phyloP scores from a whole-genome alignment of 176 grass and related monocot species.

The Triticum turgidum region DNA sequence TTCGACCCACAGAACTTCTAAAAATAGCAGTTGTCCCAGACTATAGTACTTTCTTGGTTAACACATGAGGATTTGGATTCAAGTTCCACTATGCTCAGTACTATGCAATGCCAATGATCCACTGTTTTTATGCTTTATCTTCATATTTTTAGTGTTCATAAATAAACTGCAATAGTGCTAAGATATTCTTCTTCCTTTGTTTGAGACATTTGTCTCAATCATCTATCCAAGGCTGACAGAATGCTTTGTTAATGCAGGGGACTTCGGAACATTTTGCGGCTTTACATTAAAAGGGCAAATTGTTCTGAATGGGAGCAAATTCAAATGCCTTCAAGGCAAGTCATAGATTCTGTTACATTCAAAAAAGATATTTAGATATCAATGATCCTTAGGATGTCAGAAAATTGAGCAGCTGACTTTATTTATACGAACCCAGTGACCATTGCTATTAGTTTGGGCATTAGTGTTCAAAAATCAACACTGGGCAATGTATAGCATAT shows the following conservation, averaged over 20 bases:
- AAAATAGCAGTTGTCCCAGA: neutral
- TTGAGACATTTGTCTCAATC: neutral
- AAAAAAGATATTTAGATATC: neutral
- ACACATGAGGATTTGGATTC: neutral
- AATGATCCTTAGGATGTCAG: neutral
- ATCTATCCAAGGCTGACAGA: constrained; percentile 12
- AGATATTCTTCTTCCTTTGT: neutral
- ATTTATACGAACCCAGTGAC: neutral
- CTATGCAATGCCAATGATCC: neutral
- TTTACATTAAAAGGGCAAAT: constrained; percentile 80
- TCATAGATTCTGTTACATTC: constrained; percentile 26
- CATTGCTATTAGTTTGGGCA: neutral
- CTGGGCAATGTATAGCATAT: neutral
- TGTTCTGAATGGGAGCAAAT: constrained; percentile 89
- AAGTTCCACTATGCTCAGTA: neutral
- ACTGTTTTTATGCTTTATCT: neutral
- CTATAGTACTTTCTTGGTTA: constrained; percentile 9
- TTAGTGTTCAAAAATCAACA: neutral
- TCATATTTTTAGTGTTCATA: neutral
- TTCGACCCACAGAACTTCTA: neutral
- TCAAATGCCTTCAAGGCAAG: constrained; percentile 77
- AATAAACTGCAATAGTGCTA: neutral
- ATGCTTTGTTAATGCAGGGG: constrained; percentile 62
- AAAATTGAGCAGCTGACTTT: neutral
- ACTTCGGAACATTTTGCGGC: constrained; percentile 79